Conservation (phyloP, 805 yeast genomes). For the Candida berthetii region DNA sequence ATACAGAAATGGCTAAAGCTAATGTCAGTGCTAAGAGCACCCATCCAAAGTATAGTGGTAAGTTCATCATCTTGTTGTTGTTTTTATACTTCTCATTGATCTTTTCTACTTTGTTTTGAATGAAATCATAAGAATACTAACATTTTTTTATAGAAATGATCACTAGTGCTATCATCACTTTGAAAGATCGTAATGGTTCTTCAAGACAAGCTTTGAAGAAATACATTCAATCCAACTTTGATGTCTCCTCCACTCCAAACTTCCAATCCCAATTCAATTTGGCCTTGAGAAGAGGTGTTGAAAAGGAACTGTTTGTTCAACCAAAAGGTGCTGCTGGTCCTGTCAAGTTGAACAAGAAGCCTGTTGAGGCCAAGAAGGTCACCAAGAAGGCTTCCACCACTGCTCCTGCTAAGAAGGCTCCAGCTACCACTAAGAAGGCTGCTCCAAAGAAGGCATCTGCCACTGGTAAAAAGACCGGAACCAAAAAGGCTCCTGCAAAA, state of each 20-base stretch:
- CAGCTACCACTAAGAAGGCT: constrained; percentile 21
- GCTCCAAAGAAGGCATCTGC: constrained; percentile 16
- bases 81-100: no score
- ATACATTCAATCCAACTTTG: constrained; percentile 60
- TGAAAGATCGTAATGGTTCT: constrained; percentile 79
- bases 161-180: constrained; percentile 54
- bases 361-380: constrained; percentile 26
- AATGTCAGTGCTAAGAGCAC: constrained; percentile 11
- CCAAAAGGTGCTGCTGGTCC: constrained; percentile 93
- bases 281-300: constrained; percentile 79
- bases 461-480: constrained; percentile 20
- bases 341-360: constrained; percentile 44
- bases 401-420: constrained; percentile 23
- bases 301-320: constrained; percentile 67
- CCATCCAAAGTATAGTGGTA: not conserved
- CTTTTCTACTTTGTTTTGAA: not conserved
- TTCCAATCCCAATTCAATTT: constrained; percentile 73
- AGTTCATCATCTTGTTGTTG: not conserved
- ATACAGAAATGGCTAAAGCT: constrained; percentile 7
- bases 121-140: not conserved
- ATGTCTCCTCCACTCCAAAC: constrained; percentile 46
- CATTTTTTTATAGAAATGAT: constrained; percentile 21
- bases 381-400: constrained; percentile 20
- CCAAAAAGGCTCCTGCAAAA: constrained; percentile 11
- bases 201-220: constrained; percentile 86